A percentile compares a stretch with the other conserved stretches of the same genome.
Conservation (phyloP, 495 filamentous ascomycete species). For the Thermochaetoides thermophila region DNA sequence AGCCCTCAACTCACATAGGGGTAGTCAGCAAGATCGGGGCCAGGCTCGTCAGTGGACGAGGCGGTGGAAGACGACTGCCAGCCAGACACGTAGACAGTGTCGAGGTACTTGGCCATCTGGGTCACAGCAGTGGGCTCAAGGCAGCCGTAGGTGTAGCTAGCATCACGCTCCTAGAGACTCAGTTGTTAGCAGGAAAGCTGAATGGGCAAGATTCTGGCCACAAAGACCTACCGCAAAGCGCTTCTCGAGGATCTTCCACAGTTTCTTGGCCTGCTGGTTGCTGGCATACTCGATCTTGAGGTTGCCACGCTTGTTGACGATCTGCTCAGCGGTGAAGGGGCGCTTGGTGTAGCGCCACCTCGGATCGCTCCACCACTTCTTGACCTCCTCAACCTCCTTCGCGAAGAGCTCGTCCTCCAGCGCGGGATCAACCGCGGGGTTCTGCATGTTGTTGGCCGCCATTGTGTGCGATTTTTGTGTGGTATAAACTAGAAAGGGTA, state of each 20-base stretch:
- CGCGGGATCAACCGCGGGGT: constrained; percentile 40
- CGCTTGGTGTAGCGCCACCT: constrained; percentile 88
- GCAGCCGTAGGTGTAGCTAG: constrained; percentile 91
- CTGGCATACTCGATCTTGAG: constrained; percentile 86
- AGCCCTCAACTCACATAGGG: constrained; percentile 57
- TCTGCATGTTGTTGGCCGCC: constrained; percentile 41
- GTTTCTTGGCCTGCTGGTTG: constrained; percentile 78
- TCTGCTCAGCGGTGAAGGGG: constrained; percentile 91
- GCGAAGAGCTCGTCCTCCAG: constrained; percentile 66
- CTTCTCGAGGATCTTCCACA: constrained; percentile 77
- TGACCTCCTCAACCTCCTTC: constrained; percentile 70
- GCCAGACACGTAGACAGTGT: constrained; percentile 96
- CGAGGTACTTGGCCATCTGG: constrained; percentile 97
- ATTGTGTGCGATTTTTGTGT: constrained; percentile 23
- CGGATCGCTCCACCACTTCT: constrained; percentile 86
- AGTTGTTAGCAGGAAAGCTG: too few species aligned
- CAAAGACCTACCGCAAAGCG: constrained; percentile 55
- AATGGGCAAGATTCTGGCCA: too few species aligned
- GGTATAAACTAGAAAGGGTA: not conserved
- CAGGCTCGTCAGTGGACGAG: constrained; percentile 85
- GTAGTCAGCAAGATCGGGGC: constrained; percentile 95
- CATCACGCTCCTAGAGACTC: constrained; percentile 56
- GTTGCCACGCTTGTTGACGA: constrained; percentile 85
- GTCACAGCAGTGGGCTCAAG: constrained; percentile 96
- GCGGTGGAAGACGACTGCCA: constrained; percentile 98